Percentiles rank a stretch among this genome's conserved stretches.
Conservation (phyloP, 2,329 filamentous ascomycete genomes). For the Davidsoniella neocaledoniae region DNA sequence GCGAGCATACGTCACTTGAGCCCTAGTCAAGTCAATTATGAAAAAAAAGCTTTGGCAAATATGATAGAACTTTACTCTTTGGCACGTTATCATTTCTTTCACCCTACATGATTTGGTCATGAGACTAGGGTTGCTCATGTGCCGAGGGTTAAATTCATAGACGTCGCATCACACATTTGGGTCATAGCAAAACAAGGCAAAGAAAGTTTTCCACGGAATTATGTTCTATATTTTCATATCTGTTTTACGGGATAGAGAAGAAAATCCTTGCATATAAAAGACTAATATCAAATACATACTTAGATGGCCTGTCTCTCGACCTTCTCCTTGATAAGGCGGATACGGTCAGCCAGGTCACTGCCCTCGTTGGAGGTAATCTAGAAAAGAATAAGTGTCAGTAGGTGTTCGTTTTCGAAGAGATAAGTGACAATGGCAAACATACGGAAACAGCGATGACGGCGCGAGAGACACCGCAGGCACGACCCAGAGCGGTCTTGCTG, state of each 20-base stretch:
- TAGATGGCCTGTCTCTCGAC: constrained; percentile 92
- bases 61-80: too few relatives aligned
- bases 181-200: not conserved
- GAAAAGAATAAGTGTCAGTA: not conserved
- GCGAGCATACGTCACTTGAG: too few relatives aligned
- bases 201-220: constrained; percentile 2
- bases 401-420: not conserved
- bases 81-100: not conserved
- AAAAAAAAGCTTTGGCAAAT: too few relatives aligned
- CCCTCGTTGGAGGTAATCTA: constrained; percentile 81
- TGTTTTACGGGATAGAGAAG: not conserved
- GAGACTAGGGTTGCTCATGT: not conserved
- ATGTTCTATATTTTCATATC: constrained; percentile 7
- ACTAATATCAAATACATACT: constrained; percentile 16
- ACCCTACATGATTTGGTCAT: not conserved
- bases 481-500: constrained; percentile 68
- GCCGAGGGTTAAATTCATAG: not conserved
- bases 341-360: constrained; percentile 73
- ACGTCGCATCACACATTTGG: not conserved
- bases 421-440: not conserved
- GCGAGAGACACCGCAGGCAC: constrained; percentile 77
- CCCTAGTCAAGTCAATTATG: too few relatives aligned
- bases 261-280: not conserved
- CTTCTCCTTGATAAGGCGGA: constrained; percentile 81
- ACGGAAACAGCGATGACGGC: constrained; percentile 64